phyloP scores from a whole-genome alignment of 495 filamentous ascomycete genomes.

The Penicillium lagena region DNA sequence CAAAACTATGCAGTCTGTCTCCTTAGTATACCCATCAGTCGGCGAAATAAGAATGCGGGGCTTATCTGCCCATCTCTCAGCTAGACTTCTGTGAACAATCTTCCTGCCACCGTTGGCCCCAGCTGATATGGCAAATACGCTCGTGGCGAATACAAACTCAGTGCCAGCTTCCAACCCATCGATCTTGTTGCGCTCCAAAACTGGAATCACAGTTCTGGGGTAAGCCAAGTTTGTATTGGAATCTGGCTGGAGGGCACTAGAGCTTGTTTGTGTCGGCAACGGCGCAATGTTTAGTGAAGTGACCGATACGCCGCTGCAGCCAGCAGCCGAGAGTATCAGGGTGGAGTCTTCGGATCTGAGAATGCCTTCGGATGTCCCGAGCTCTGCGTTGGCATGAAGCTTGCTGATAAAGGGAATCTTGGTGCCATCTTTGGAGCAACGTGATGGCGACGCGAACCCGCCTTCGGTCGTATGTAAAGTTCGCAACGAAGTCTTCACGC shows the following conservation, averaged over 20 bases:
- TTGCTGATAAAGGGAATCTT: background rate
- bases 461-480: constrained; percentile 10
- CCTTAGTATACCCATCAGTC: too few relatives aligned
- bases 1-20: too few relatives aligned
- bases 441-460: constrained; percentile 6
- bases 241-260: constrained; percentile 2
- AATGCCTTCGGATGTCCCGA: background rate
- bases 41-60: background rate
- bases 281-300: background rate
- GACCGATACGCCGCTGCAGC: constrained; percentile 1
- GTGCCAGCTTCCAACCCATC: background rate
- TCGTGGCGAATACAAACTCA: background rate
- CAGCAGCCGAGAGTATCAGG: constrained; percentile 2
- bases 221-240: constrained; percentile 5
- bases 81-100: background rate
- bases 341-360: background rate
- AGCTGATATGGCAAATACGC: constrained; percentile 5
- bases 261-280: background rate
- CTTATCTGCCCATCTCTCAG: constrained; percentile 4
- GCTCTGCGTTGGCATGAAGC: background rate
- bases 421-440: constrained; percentile 1
- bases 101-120: background rate
- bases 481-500: background rate
- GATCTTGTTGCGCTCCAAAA: background rate
- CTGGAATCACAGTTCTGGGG: constrained; percentile 3